Evolutionary conservation across 1,284 basidiomycete species (phyloP), one percentile per base, ranked within the genome.

Genomic region (Agroathelia rolfsii): DNA sequence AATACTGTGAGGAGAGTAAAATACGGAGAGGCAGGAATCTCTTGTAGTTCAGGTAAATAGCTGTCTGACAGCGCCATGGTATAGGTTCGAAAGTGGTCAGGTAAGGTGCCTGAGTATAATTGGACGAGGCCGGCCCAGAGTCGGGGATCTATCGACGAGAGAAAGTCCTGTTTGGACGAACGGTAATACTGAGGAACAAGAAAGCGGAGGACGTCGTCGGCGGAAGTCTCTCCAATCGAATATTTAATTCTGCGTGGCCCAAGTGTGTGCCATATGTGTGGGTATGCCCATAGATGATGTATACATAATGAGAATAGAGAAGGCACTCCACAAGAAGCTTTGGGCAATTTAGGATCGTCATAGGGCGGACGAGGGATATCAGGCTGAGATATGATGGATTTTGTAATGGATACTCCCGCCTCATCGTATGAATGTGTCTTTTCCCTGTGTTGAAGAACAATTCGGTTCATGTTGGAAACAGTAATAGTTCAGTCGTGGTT

Each of bases 1-100:
- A 84, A 50, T 11, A 80, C 47, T 3, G 79, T 78, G 34, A 83
- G 39, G 13, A 84, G 59, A 2, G 76, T 59, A 47, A 80, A 82
- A 12, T 66, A 44, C 1, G 60, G 45, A 0, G 73, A 69, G 24
- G 60, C 55, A 4, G 66, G 65, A 23, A 82, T 68, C 11, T 44
- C 46, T 41, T 82, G 76, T 7, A 84, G 62, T 9, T 72, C 52
- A 2, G 67, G 67, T 1, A 80, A 50, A 41, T 72, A 58, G 5
- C 46, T 43, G 43, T 81, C 70, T 2, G 61, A 57, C 6, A 82
- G 63, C 1, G 73, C 61, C 10, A 77, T 48, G 10, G 49, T 46
- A 48, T 67, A 69, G 3, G 54, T 47, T 7, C 50, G 52, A 28
- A 77, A 59, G 4, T 36, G 29, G 0, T 48, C 28, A 0, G 80